Base-by-base conservation (phyloP, 2,329 filamentous ascomycete species). In the Parastagonospora nodorum region DNA sequence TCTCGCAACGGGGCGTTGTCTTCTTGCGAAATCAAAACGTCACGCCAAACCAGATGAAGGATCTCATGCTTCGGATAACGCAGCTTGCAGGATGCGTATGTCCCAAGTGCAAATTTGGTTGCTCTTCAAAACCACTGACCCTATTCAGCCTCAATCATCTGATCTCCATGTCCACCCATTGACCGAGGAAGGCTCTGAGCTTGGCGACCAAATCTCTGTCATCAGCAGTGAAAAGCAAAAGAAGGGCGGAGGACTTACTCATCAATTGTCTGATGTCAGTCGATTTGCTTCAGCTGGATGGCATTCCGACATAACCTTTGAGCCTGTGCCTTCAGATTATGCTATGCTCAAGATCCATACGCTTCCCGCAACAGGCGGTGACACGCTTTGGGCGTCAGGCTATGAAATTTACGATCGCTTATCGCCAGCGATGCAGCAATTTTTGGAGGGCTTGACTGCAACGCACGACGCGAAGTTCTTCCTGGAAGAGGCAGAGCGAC, bases 1-100 rank as follows among this genome's bases (percentile, higher is more conserved):
- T 89, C 57, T 88, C 86, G 1, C 82, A 84, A 52, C 82, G 87
- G 0, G 86, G 86, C 8, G 87, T 89, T 3, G 85, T 89, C 29
- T 88, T 89, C 75, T 88, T 89, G 74, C 82, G 86, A 15, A 79
- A 82, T 28, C 87, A 90, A 57, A 74, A 61, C 51, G 64, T 67
- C 8, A 84, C 60, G 76, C 80, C 63, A 71, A 88, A 32, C 80
- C 79, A 56, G 81, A 87, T 63, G 82, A 90, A 90, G 73, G 75
- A 85, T 46, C 77, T 90, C 0, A 82, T 83, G 30, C 77, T 84
- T 10, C 77, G 79, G 1, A 77, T 89, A 2, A 86, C 86, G 8
- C 74, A 83, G 60, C 75, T 88, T 8, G 77, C 80, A 1, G 84
- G 84, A 36, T 67, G 64, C 33, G 63, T 64, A 84, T 82, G 51